These are phyloP conservation scores for Cercophora sp. DNA, from an alignment of 495 filamentous ascomycete genomes.

Conservation along the genomic window DNA sequence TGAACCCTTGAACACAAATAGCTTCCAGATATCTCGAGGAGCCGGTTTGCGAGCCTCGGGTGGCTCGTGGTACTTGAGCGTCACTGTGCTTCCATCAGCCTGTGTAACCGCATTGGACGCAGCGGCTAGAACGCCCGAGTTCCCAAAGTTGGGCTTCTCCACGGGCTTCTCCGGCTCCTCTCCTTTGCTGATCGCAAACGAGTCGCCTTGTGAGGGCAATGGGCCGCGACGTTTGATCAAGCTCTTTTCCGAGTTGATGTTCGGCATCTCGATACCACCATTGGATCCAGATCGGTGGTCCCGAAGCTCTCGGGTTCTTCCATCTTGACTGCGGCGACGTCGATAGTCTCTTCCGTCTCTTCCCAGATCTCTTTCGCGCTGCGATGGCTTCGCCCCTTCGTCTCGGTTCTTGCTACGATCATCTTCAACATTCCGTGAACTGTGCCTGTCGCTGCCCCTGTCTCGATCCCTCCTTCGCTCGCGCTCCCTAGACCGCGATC, in stretches of 20 bases:
- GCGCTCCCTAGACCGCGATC: conserved; percentile 29
- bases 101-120: conserved; percentile 77
- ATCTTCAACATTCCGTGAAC: conserved; percentile 9
- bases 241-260: no score
- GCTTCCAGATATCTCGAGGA: conserved; percentile 70
- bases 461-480: conserved; percentile 16
- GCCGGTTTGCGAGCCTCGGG: conserved; percentile 87
- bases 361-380: conserved; percentile 11
- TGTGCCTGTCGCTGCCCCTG: conserved; percentile 13
- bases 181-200: conserved; percentile 56
- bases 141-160: conserved; percentile 82
- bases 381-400: conserved; percentile 6
- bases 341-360: conserved; percentile 6
- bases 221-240: conserved; percentile 49
- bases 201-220: conserved; percentile 65
- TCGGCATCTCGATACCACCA: no score
- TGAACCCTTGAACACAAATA: conserved; percentile 88
- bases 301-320: conserved; percentile 13
- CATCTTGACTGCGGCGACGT: conserved; percentile 10
- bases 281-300: conserved; percentile 15
- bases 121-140: conserved; percentile 77
- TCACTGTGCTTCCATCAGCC: conserved; percentile 62
- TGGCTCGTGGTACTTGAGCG: conserved; percentile 95
- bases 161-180: conserved; percentile 59
- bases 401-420: conserved; percentile 11